phyloP scores from a whole-genome alignment of 495 filamentous ascomycete genomes.

The Sporormia fimetaria region DNA sequence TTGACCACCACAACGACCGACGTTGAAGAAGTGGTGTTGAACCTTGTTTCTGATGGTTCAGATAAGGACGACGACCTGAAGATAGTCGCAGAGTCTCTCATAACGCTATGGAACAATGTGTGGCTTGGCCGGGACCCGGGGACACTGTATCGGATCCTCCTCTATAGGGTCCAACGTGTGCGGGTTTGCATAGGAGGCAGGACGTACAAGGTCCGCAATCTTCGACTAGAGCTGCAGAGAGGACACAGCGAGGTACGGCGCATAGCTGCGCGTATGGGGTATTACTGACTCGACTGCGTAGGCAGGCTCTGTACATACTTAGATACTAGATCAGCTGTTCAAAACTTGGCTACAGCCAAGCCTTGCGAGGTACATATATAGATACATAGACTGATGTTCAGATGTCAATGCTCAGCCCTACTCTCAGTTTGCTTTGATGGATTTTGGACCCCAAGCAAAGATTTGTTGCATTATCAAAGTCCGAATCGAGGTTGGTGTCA shows the following conservation, averaged over 20 bases:
- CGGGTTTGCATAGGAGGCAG: slow-evolving; percentile 17
- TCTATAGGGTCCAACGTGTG: slow-evolving; percentile 20
- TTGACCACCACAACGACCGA: slow-evolving; percentile 3
- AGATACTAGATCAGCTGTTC: no score
- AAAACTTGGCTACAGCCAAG: no score
- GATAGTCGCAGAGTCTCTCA: slow-evolving; percentile 14
- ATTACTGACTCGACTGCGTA: no score
- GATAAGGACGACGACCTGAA: slow-evolving; percentile 11
- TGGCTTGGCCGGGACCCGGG: slow-evolving; percentile 11
- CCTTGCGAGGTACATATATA: no score
- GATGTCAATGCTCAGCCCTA: no score
- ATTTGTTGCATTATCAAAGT: no score
- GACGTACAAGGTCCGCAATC: slow-evolving; percentile 15
- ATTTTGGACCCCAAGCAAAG: no score
- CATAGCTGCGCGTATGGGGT: slow-evolving; percentile 14
- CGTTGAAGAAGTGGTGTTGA: slow-evolving; percentile 23
- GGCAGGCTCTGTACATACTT: no score
- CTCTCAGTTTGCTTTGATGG: no score
- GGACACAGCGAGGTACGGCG: slow-evolving; percentile 16
- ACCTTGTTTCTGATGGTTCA: slow-evolving; percentile 11
- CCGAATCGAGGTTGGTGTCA: no score
- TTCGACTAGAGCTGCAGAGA: slow-evolving; percentile 19
- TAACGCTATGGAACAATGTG: slow-evolving; percentile 21
- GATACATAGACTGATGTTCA: no score
- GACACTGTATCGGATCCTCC: slow-evolving; percentile 10